Evolutionary conservation across 2,329 filamentous ascomycete species (phyloP), one percentile per base, ranked within the genome.

Genomic region (Cytospora leucostoma): DNA sequence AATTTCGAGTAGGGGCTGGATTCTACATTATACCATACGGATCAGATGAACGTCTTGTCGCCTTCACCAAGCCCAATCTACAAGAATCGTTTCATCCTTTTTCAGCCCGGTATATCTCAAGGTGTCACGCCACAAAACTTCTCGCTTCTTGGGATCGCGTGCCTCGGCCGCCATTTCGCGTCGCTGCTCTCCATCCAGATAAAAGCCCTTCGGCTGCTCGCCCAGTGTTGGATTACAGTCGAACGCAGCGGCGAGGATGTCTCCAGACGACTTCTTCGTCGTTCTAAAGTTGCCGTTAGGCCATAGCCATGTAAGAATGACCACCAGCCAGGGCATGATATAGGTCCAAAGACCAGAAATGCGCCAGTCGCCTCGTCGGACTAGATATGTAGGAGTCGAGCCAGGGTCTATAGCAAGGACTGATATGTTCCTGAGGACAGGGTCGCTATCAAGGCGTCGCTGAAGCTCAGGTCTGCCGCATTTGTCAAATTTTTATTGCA

Each of bases 361-460:
- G 54, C 68, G 34, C 55, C 62, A 70, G 54, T 59, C 62, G 52
- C 38, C 66, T 57, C 59, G 69, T 4, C 68, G 68, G 5, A 60
- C 35, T 5, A 75, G 65, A 6, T 59, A 56, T 1, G 70, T 74
- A 6, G 64, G 51, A 68, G 75, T 74, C 27, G 65, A 67, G 40
- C 74, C 75, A 0, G 75, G 74, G 64, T 77, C 74, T 33, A 76
- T 63, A 15, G 68, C 69, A 2, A 77, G 59, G 33, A 74, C 64
- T 8, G 68, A 68, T n/a, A 77, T 69, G 12, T 70, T 69, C 19
- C 65, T 68, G 1, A 75, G 66, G 2, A 52, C 47, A 34, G 71
- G 68, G 59, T 74, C 71, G 5, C 37, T 59, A 34, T 68, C 63
- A n/a, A 75, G 61, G 8, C 72, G 70, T 38, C 60, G 64, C 27